These are phyloP conservation scores for Sporothrix humicola DNA, from an alignment of 2,329 filamentous ascomycete species.

Conservation along the genomic window DNA sequence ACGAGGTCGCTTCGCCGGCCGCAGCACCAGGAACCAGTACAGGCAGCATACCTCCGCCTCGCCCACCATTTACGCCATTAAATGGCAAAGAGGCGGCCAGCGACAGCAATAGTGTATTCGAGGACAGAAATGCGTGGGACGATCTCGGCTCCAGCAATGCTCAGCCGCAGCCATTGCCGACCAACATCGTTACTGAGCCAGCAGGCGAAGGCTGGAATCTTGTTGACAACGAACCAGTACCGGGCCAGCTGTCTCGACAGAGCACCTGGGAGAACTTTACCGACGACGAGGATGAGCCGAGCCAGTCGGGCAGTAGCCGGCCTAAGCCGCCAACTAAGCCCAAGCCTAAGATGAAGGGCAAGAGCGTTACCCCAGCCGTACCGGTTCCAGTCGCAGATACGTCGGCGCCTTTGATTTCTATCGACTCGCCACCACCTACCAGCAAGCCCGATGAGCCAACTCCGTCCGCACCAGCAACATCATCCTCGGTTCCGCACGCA, in stretches of 20 bases:
- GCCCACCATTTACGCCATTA: constrained; percentile 30
- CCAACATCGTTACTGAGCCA: constrained; percentile 34
- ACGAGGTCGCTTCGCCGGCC: constrained; percentile 46
- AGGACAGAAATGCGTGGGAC: constrained; percentile 58
- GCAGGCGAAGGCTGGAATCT: constrained; percentile 58
- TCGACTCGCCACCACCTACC: constrained; percentile 32
- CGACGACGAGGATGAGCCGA: constrained; percentile 38
- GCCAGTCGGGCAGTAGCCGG: not conserved
- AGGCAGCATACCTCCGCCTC: constrained; percentile 38
- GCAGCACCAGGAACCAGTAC: constrained; percentile 36
- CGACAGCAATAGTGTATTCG: constrained; percentile 44
- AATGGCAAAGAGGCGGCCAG: not conserved
- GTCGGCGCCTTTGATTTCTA: constrained; percentile 32
- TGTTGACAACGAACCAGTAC: constrained; percentile 51
- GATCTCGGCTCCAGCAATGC: constrained; percentile 46
- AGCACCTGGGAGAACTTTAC: constrained; percentile 50
- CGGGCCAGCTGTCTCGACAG: constrained; percentile 45
- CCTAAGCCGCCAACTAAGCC: not conserved
- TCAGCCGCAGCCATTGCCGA: constrained; percentile 37
- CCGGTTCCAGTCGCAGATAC: constrained; percentile 25
- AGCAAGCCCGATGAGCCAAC: constrained; percentile 26
- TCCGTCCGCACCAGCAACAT: not conserved
- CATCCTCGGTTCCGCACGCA: not conserved
- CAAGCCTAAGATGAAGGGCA: constrained; percentile 21
- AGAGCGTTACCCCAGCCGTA: constrained; percentile 20